A percentile compares a stretch with the other conserved stretches of the same genome.
These are phyloP conservation scores for Aspergillus neotritici DNA, from an alignment of 2,329 filamentous ascomycete genomes.

Conservation along the genomic window DNA sequence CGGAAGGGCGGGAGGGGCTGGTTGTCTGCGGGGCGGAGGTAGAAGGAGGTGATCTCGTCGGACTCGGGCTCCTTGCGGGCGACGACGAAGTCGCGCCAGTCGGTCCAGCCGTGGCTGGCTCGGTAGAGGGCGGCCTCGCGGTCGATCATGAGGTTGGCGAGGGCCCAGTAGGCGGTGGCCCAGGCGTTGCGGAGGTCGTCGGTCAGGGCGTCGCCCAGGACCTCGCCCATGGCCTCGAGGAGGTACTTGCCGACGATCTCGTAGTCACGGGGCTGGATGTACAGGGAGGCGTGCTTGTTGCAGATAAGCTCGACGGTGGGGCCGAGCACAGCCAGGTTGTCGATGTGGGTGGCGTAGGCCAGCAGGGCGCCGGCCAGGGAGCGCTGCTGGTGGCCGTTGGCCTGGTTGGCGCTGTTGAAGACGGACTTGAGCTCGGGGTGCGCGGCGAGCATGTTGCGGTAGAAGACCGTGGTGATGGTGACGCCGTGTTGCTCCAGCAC, in stretches of 20 bases:
- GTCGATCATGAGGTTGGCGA: constrained; percentile 63
- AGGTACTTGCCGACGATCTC: constrained; percentile 62
- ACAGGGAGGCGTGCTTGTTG: constrained; percentile 66
- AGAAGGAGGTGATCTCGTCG: constrained; percentile 63
- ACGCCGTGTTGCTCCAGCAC: constrained; percentile 60
- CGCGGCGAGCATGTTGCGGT: constrained; percentile 57
- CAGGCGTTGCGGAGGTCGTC: constrained; percentile 59
- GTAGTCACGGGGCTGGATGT: constrained; percentile 63
- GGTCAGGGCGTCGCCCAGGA: constrained; percentile 63
- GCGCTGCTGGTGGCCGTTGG: constrained; percentile 59
- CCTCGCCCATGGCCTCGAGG: constrained; percentile 58
- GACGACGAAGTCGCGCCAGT: constrained; percentile 61
- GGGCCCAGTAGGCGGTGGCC: constrained; percentile 63
- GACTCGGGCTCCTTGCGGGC: constrained; percentile 57
- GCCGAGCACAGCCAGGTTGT: constrained; percentile 55
- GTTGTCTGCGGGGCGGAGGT: constrained; percentile 58
- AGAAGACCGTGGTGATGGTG: constrained; percentile 62
- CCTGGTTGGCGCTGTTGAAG: constrained; percentile 66
- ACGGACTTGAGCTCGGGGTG: constrained; percentile 60
- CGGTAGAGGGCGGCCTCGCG: constrained; percentile 58
- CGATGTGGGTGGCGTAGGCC: constrained; percentile 64
- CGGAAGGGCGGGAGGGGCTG: constrained; percentile 56
- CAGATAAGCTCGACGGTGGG: constrained; percentile 60
- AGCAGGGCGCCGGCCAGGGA: constrained; percentile 64
- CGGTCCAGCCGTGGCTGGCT: constrained; percentile 47